Percentiles rank a stretch among this genome's conserved stretches.
phyloP scores from a whole-genome alignment of 2,329 filamentous ascomycete genomes.

The Teratosphaeria gauchensis region DNA sequence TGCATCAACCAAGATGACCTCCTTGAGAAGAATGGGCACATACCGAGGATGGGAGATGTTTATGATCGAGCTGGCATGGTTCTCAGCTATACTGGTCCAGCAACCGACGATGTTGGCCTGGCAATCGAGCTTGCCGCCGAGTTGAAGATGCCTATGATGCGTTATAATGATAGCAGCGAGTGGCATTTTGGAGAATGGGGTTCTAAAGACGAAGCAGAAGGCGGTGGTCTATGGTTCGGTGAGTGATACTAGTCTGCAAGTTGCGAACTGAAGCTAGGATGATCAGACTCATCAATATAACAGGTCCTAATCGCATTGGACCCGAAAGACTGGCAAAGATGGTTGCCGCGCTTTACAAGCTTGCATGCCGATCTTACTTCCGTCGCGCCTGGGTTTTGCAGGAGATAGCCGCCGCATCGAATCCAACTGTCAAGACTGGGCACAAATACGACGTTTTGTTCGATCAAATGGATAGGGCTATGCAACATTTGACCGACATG shows the following conservation, averaged over 20 bases:
- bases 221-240: background rate
- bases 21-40: background rate
- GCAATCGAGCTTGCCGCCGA: constrained; percentile 3
- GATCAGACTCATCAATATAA: background rate
- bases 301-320: background rate
- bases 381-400: background rate
- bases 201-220: background rate
- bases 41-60: background rate
- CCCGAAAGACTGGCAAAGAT: background rate
- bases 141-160: constrained; percentile 5
- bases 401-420: background rate
- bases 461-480: constrained; percentile 3
- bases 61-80: background rate
- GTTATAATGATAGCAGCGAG: constrained; percentile 1
- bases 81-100: background rate
- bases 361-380: background rate
- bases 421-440: background rate
- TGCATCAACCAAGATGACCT: constrained; percentile 1
- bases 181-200: constrained; percentile 7
- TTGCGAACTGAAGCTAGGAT: background rate
- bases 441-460: background rate
- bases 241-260: background rate
- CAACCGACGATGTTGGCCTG: constrained; percentile 4
- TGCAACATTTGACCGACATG: constrained; percentile 5
- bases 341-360: background rate